These are phyloP conservation scores for Dipteronia dyeriana DNA, from an alignment of 345 rosid species.

Conservation along the genomic window DNA sequence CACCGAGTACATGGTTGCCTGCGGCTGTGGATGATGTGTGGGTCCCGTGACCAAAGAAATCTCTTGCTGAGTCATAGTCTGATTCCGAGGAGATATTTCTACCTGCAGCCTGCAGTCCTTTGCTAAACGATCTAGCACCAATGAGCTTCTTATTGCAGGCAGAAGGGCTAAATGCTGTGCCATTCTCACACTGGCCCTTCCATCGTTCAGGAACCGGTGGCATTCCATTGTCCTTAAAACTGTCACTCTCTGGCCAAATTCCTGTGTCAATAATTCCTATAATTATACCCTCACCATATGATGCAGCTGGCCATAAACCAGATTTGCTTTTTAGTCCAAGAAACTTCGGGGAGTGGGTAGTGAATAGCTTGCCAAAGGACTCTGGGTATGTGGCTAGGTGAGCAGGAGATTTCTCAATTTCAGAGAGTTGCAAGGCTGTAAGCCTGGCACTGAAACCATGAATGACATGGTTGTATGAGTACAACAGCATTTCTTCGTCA, in stretches of 20 bases:
- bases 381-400: constrained; percentile 38
- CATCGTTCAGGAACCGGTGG: constrained; percentile 30
- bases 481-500: constrained; percentile 23
- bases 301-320: constrained; percentile 37
- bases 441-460: constrained; percentile 56
- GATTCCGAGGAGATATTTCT: constrained; percentile 14
- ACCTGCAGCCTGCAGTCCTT: constrained; percentile 35
- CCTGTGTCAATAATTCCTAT: constrained; percentile 42
- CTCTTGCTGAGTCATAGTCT: constrained; percentile 38
- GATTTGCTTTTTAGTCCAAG: constrained; percentile 33
- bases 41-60: constrained; percentile 36
- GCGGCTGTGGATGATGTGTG: constrained; percentile 48
- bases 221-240: constrained; percentile 37
- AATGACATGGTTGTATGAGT: constrained; percentile 41
- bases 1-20: constrained; percentile 24
- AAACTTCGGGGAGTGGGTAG: constrained; percentile 41
- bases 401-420: constrained; percentile 42
- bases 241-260: constrained; percentile 38
- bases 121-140: constrained; percentile 38
- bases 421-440: constrained; percentile 37
- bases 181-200: constrained; percentile 43
- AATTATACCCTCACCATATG: constrained; percentile 32
- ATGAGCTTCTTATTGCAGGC: constrained; percentile 43
- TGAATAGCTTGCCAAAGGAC: constrained; percentile 39
- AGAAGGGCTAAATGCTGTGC: constrained; percentile 20